phyloP scores from a whole-genome alignment of 768 basidiomycete species.

The Leccinum obscurum region DNA sequence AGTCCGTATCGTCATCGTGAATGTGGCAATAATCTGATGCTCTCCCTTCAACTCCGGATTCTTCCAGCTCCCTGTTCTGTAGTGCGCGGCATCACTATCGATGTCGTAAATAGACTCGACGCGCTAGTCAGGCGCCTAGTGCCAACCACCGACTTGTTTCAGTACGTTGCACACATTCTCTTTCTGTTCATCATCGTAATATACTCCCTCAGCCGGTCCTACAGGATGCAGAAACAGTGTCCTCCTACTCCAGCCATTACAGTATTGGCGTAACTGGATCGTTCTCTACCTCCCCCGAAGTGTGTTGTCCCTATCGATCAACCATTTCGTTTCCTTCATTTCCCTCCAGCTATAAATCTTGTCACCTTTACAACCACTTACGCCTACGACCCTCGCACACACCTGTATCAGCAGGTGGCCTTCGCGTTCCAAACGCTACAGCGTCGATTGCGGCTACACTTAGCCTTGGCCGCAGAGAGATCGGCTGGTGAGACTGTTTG shows the following conservation, averaged over 20 bases:
- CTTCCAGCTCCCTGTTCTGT: constrained; percentile 73
- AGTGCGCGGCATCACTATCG: constrained; percentile 65
- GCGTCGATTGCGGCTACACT: constrained; percentile 41
- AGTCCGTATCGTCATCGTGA: no score
- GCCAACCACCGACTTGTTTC: no score
- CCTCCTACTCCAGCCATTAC: constrained; percentile 72
- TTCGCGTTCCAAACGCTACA: constrained; percentile 65
- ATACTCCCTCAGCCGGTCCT: constrained; percentile 53
- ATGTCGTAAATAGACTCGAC: constrained; percentile 53
- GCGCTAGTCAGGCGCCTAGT: no score
- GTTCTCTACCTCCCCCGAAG: constrained; percentile 85
- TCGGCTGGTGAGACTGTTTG: no score
- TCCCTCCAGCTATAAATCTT: constrained; percentile 46
- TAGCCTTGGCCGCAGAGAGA: no score
- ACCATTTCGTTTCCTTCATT: not conserved
- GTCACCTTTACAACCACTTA: constrained; percentile 77
- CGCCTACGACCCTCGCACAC: constrained; percentile 71
- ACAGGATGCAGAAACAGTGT: constrained; percentile 82
- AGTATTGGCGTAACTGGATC: constrained; percentile 75
- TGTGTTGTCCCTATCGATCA: constrained; percentile 32
- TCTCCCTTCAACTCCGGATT: constrained; percentile 54
- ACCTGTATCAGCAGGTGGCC: constrained; percentile 72
- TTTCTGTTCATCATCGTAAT: not conserved
- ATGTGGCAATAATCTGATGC: no score
- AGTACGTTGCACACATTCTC: constrained; percentile 45